Conservation (phyloP, 257 asterid species). For the Ligustrum vulgare region DNA sequence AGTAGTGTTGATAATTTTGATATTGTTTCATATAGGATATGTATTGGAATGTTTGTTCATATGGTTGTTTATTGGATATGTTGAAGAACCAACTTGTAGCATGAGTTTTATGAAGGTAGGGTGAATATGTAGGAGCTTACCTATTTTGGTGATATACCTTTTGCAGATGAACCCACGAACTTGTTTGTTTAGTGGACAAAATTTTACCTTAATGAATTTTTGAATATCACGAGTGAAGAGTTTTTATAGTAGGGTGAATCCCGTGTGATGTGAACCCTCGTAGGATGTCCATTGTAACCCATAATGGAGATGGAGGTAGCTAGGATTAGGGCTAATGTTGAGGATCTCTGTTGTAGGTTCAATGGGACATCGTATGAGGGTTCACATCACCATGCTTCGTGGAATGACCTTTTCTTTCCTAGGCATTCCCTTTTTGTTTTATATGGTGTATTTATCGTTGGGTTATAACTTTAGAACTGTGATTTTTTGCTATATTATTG, state of each 20-base stretch:
- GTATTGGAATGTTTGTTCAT: background rate
- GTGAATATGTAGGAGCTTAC: background rate
- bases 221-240: background rate
- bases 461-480: too few relatives aligned
- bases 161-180: background rate
- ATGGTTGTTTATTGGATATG: background rate
- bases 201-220: background rate
- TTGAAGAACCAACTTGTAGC: background rate
- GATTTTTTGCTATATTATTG: too few relatives aligned
- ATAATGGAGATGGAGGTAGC: too few relatives aligned
- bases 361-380: too few relatives aligned
- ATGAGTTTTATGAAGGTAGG: background rate
- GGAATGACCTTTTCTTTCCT: background rate
- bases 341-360: too few relatives aligned
- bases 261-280: too few relatives aligned
- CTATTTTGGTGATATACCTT: background rate
- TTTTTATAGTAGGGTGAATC: background rate
- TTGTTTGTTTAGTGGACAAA: background rate
- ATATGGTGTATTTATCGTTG: too few relatives aligned
- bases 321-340: too few relatives aligned
- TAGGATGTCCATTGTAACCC: too few relatives aligned
- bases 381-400: background rate
- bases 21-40: background rate
- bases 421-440: background rate
- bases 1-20: background rate